Percentiles rank a stretch among this genome's conserved stretches.
Evolutionary conservation across 2,329 filamentous ascomycete species (phyloP).

Genomic region (Colletotrichum horii): DNA sequence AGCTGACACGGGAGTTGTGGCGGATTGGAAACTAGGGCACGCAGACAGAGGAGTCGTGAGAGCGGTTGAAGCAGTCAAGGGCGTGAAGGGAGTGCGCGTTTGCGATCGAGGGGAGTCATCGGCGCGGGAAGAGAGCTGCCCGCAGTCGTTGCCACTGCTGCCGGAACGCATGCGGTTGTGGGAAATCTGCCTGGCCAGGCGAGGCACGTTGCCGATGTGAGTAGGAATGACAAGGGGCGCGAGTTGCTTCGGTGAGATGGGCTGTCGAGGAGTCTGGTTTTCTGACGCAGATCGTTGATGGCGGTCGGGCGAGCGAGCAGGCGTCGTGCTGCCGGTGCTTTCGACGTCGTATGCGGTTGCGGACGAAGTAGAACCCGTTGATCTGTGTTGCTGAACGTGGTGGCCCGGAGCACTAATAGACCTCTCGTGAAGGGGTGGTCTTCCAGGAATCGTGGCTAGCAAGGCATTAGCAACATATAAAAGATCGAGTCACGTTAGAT

Average conservation of each 20-base stretch:
- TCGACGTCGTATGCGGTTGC: conserved; percentile 27
- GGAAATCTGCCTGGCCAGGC: conserved; percentile 41
- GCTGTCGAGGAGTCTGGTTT: conserved; percentile 24
- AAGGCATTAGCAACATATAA: background rate
- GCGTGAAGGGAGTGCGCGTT: conserved; percentile 49
- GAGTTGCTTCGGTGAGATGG: conserved; percentile 58
- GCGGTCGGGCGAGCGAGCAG: conserved; percentile 8
- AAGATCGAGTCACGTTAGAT: background rate
- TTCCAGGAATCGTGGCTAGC: conserved; percentile 70
- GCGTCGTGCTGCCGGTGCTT: background rate
- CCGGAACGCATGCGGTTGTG: conserved; percentile 51
- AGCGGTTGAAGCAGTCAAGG: conserved; percentile 46
- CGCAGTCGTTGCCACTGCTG: conserved; percentile 46
- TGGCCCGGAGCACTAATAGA: conserved; percentile 66
- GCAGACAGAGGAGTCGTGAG: conserved; percentile 50
- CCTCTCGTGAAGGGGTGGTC: conserved; percentile 67
- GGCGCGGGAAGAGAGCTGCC: conserved; percentile 42
- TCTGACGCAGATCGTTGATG: conserved; percentile 22
- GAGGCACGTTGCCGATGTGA: conserved; percentile 16
- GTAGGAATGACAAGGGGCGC: conserved; percentile 61
- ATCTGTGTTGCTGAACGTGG: conserved; percentile 50
- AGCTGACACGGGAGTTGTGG: conserved; percentile 52
- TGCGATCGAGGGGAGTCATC: conserved; percentile 50
- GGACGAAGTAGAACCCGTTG: conserved; percentile 39
- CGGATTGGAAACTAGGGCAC: conserved; percentile 27